Evolutionary conservation across 257 asterid genomes (phyloP).

Genomic region (Gardenia jasminoides): DNA sequence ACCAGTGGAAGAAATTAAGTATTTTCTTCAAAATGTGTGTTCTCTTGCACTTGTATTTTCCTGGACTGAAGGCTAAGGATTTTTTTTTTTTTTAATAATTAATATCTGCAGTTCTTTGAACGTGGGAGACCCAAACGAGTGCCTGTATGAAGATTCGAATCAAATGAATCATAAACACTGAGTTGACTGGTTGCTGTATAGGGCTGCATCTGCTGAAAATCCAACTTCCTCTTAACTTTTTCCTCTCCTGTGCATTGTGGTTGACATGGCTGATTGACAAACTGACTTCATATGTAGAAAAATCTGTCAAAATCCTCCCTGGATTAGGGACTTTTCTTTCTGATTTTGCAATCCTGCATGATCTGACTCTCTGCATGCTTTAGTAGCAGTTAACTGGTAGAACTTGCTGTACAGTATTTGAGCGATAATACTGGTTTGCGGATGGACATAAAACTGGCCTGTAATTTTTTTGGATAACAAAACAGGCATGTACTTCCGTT

Average conservation of each 20-base stretch:
- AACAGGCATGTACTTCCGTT: conserved; percentile 14
- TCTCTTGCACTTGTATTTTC: neutral
- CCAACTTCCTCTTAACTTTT: neutral
- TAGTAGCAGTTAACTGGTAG: conserved; percentile 69
- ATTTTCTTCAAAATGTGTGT: too few species aligned
- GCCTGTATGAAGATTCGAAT: conserved; percentile 30
- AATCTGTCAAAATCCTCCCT: neutral
- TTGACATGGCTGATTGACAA: conserved; percentile 5
- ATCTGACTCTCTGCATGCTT: neutral
- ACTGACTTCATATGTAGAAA: neutral
- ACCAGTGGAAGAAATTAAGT: neutral
- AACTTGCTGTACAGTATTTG: conserved; percentile 89
- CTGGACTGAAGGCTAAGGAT: neutral
- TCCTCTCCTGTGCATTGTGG: neutral
- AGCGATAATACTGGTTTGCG: conserved; percentile 84
- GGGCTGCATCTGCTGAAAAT: neutral
- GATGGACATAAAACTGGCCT: conserved; percentile 80
- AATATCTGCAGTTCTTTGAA: conserved; percentile 34
- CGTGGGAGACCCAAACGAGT: conserved; percentile 29
- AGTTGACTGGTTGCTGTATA: neutral
- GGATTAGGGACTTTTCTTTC: neutral
- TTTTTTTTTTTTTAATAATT: neutral
- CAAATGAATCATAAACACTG: neutral
- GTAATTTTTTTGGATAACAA: conserved; percentile 18
- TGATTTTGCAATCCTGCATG: neutral